Evolutionary conservation across 441 rosid species (phyloP).

Genomic region (Pelargonium australe): DNA sequence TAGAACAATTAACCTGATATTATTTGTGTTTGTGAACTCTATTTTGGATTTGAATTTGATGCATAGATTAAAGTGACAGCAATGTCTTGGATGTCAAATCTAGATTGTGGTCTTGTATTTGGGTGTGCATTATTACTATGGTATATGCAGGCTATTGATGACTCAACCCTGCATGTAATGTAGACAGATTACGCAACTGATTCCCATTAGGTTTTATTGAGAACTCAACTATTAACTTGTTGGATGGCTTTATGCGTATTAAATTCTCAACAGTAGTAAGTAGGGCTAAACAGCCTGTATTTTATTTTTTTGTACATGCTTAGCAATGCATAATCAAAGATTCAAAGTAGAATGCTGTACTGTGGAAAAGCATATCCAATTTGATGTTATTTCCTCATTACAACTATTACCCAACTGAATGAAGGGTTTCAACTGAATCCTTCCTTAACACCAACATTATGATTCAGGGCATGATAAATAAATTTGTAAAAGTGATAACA

Average conservation of each 20-base stretch:
- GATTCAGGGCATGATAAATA: background rate
- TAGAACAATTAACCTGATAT: background rate
- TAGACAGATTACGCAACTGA: background rate
- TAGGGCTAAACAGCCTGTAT: background rate
- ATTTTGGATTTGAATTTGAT: constrained; percentile 1
- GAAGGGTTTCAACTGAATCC: background rate
- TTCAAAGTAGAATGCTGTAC: background rate
- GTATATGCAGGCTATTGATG: background rate
- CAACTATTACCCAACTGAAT: background rate
- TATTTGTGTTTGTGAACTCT: background rate
- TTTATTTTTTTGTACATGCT: background rate
- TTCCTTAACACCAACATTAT: background rate
- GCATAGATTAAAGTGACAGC: background rate
- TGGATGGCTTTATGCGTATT: background rate
- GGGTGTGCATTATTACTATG: background rate
- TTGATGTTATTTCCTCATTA: background rate
- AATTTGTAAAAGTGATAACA: background rate
- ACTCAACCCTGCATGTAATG: background rate
- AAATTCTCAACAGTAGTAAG: background rate
- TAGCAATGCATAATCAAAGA: background rate
- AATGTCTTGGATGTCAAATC: background rate
- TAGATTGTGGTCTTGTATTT: background rate
- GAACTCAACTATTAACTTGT: background rate
- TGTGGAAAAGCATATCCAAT: background rate
- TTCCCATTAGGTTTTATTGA: background rate